Conservation (phyloP, 2,329 filamentous ascomycete species). For the Pseudopyricularia javanii region DNA sequence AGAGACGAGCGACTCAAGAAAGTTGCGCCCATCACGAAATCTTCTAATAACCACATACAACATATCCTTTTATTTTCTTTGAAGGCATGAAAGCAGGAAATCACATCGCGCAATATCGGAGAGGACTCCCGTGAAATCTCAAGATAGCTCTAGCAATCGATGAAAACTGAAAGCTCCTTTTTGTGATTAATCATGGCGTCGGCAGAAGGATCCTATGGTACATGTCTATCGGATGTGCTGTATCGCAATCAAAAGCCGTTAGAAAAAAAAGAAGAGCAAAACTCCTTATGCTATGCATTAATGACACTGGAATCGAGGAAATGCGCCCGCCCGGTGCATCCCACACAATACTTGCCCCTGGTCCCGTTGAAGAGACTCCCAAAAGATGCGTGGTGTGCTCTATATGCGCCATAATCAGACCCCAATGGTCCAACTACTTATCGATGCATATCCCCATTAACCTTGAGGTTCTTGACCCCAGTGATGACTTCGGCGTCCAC, state of each 20-base stretch:
- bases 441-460: conserved; percentile 23
- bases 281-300: conserved; percentile 4
- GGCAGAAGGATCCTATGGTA: not conserved
- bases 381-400: not conserved
- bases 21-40: no score
- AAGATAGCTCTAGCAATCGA: no score
- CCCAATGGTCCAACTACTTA: not conserved
- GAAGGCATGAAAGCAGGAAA: no score
- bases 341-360: not conserved
- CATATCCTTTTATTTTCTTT: no score
- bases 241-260: not conserved
- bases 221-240: not conserved
- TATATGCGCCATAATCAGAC: not conserved
- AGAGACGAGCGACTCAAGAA: no score
- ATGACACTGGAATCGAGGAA: not conserved
- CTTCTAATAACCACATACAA: no score
- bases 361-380: conserved; percentile 1
- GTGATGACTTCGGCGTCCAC: conserved; percentile 45
- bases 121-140: no score
- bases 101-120: no score
- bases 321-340: not conserved
- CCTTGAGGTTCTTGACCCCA: conserved; percentile 39
- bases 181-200: not conserved
- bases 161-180: not conserved
- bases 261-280: not conserved